Percentiles rank a stretch among this genome's conserved stretches.
These are phyloP conservation scores for Crithidia acanthocephali DNA, from an alignment of 208 protist species.

Conservation along the genomic window DNA sequence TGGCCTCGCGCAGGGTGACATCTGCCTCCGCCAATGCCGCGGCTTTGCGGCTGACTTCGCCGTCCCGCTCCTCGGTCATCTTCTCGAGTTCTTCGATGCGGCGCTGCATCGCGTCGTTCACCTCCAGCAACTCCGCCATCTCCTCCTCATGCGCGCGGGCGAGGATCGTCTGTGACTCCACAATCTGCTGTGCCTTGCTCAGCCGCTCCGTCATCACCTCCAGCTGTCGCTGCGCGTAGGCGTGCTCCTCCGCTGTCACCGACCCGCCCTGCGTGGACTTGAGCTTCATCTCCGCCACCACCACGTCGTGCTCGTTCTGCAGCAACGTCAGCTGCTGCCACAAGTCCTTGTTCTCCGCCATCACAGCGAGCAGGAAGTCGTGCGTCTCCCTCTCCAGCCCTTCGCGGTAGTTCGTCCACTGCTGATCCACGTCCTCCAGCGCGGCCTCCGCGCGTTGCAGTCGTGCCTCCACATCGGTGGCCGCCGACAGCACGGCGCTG, in stretches of 20 bases:
- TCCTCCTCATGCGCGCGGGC: conserved; percentile 57
- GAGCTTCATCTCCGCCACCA: conserved; percentile 44
- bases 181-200: conserved; percentile 56
- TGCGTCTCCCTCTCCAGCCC: conserved; percentile 47
- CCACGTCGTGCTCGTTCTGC: conserved; percentile 57
- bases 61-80: conserved; percentile 19
- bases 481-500: conserved; percentile 69
- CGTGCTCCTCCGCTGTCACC: conserved; percentile 61
- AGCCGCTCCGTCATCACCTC: conserved; percentile 59
- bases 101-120: conserved; percentile 47
- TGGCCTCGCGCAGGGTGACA: conserved; percentile 36
- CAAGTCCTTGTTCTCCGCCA: conserved; percentile 76
- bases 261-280: conserved; percentile 37
- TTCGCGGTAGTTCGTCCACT: conserved; percentile 45
- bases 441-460: conserved; percentile 56
- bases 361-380: conserved; percentile 57
- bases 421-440: conserved; percentile 42
- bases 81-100: conserved; percentile 40
- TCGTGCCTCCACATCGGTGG: conserved; percentile 61
- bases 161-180: conserved; percentile 58
- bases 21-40: conserved; percentile 38
- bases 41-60: conserved; percentile 18
- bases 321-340: conserved; percentile 68
- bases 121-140: conserved; percentile 55
- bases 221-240: conserved; percentile 65